phyloP scores from a whole-genome alignment of 2,329 filamentous ascomycete species.

The Paecilomyces niveus region DNA sequence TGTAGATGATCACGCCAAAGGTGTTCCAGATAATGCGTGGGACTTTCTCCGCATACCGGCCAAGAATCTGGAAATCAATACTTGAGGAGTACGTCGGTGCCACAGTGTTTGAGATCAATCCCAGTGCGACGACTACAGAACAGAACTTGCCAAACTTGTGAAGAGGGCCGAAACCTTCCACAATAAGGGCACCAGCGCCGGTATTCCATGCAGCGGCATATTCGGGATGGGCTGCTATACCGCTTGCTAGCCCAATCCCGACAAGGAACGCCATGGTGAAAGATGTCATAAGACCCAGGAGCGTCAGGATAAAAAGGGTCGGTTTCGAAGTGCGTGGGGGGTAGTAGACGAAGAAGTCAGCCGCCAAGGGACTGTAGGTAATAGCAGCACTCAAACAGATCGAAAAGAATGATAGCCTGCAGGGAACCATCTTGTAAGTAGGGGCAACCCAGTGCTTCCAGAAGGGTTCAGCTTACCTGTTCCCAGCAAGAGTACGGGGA shows the following conservation, averaged over 20 bases:
- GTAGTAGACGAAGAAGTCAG: slow-evolving; percentile 64
- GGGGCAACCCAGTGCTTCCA: not conserved
- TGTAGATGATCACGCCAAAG: slow-evolving; percentile 54
- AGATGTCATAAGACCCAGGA: slow-evolving; percentile 49
- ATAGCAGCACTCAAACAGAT: slow-evolving; percentile 59
- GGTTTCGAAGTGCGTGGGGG: slow-evolving; percentile 45
- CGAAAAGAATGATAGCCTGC: slow-evolving; percentile 60
- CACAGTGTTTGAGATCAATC: slow-evolving; percentile 59
- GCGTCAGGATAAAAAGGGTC: slow-evolving; percentile 51
- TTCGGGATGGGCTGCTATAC: slow-evolving; percentile 43
- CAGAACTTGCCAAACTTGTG: slow-evolving; percentile 61
- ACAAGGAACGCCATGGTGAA: slow-evolving; percentile 56
- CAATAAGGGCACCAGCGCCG: slow-evolving; percentile 58
- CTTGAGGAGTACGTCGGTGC: slow-evolving; percentile 58
- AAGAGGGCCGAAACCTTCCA: slow-evolving; percentile 54
- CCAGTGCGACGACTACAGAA: slow-evolving; percentile 56
- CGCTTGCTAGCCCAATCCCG: slow-evolving; percentile 57
- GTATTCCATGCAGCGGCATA: slow-evolving; percentile 52
- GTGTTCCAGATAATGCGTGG: slow-evolving; percentile 61
- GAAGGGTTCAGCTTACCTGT: slow-evolving; percentile 20
- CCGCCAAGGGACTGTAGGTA: slow-evolving; percentile 56
- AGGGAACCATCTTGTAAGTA: slow-evolving; percentile 1
- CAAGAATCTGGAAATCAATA: slow-evolving; percentile 62
- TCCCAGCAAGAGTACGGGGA: slow-evolving; percentile 45
- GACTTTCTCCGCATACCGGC: slow-evolving; percentile 49